Evolutionary conservation across 768 basidiomycete genomes (phyloP).

Genomic region (Podaxis sp.): DNA sequence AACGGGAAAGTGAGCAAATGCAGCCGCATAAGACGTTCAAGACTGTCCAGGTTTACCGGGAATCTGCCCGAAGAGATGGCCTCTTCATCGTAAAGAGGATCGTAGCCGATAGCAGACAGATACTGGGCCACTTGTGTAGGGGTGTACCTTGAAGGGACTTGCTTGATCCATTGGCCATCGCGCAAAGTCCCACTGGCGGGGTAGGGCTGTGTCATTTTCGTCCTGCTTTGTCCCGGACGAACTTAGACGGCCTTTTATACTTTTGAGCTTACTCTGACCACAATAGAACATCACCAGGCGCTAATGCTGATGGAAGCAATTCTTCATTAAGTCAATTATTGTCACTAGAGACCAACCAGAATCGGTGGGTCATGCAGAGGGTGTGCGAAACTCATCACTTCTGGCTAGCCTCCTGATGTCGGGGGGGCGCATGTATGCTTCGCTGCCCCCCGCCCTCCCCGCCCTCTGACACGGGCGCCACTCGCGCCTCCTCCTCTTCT

Average conservation of each 20-base stretch:
- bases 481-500: no score
- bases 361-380: no score
- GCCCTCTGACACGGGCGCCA: no score
- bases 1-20: conserved; percentile 35
- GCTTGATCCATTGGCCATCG: conserved; percentile 25
- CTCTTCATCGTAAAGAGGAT: conserved; percentile 17
- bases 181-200: conserved; percentile 17
- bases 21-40: conserved; percentile 25
- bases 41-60: conserved; percentile 26
- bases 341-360: no score
- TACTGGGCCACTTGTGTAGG: conserved; percentile 24
- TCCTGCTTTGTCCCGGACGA: background rate
- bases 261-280: no score
- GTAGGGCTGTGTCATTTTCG: background rate
- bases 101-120: conserved; percentile 26
- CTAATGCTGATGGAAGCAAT: no score
- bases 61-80: conserved; percentile 22
- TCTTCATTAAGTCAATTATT: no score
- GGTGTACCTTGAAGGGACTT: conserved; percentile 23
- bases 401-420: no score
- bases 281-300: no score
- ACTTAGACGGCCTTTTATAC: background rate
- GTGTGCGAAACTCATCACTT: no score
- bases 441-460: no score
- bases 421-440: no score